Evolutionary conservation across 768 basidiomycete genomes (phyloP), one percentile per base, ranked within the genome.

Genomic region (Boletus rubroflammeus): DNA sequence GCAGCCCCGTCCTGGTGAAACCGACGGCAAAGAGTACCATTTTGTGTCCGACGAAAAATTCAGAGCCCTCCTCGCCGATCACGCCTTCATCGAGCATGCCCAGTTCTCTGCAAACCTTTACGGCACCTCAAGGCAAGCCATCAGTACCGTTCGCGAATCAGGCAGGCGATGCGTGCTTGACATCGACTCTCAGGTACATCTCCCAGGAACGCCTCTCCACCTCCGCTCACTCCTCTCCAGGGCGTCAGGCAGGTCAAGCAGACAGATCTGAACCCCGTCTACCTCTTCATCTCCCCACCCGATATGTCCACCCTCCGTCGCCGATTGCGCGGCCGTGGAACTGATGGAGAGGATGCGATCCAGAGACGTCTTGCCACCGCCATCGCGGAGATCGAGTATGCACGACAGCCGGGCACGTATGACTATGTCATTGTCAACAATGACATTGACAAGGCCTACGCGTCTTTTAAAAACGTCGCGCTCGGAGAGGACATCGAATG

Each of bases 41-140:
- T 98, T 97, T 63, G 85, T 93, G 13, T 74, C 80, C 13, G 73
- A 75, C 28, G 82, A 87, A n/a, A 73, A 69, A 21, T 98, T 98
- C 75, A 79, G 78, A 61, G 73, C 79, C 25, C 81, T 96, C 59
- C 79, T 93, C 43, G 68, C 70, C 17, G 73, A 84, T 25, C 77
- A 81, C 51, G 93, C 88, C 19, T 98, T 98, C 72, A 88, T 98
- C 60, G 96, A 98, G 73, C 83, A 93, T 62, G 93, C 96, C 15
- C 85, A 96, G 70, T 98, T 96, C 73, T 92, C 90, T 1, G 83
- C 87, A 23, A 97, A 98, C 67, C 81, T 81, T 62, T 98, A 98
- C 66, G 95, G 95, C n/a, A 96, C 94, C 5, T 92, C 87, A 60
- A 84, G 86, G 57, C 78, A 82, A 57, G 85, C 93, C 21, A 83